phyloP scores from a whole-genome alignment of 2,329 filamentous ascomycete genomes.

The Aspergillus piperis region DNA sequence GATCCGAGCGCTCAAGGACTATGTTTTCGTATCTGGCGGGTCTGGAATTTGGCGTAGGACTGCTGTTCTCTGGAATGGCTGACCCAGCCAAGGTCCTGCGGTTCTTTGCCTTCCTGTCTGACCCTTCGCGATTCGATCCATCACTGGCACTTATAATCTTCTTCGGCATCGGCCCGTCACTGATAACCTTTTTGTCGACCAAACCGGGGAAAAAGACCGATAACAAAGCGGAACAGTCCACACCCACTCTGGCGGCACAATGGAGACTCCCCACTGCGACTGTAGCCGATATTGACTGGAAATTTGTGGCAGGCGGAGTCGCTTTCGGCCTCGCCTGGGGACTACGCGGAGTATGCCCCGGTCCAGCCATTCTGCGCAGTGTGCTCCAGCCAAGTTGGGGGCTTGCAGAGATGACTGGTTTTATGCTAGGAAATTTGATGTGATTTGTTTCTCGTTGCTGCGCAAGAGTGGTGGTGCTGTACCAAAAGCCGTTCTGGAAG shows the following conservation, averaged over 20 bases:
- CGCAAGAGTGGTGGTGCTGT: no score
- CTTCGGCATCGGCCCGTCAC: slow-evolving; percentile 52
- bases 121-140: slow-evolving; percentile 51
- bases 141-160: slow-evolving; percentile 52
- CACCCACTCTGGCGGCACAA: slow-evolving; percentile 44
- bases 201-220: slow-evolving; percentile 30
- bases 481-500: no score
- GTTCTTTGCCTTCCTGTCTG: slow-evolving; percentile 51
- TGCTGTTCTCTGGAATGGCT: slow-evolving; percentile 55
- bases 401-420: slow-evolving; percentile 49
- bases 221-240: slow-evolving; percentile 24
- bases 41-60: slow-evolving; percentile 53
- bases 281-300: slow-evolving; percentile 50
- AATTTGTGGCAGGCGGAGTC: slow-evolving; percentile 50
- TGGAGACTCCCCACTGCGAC: slow-evolving; percentile 50
- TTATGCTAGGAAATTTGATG: slow-evolving; percentile 44
- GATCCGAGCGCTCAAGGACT: slow-evolving; percentile 34
- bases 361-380: slow-evolving; percentile 51
- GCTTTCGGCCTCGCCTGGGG: slow-evolving; percentile 57
- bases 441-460: slow-evolving; percentile 13
- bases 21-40: slow-evolving; percentile 50
- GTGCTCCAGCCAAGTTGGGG: slow-evolving; percentile 53
- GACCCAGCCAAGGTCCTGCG: slow-evolving; percentile 52
- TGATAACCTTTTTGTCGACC: slow-evolving; percentile 37
- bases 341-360: slow-evolving; percentile 54